phyloP scores from a whole-genome alignment of 371 early-diverging fungal species.

The Mucor sp. region DNA sequence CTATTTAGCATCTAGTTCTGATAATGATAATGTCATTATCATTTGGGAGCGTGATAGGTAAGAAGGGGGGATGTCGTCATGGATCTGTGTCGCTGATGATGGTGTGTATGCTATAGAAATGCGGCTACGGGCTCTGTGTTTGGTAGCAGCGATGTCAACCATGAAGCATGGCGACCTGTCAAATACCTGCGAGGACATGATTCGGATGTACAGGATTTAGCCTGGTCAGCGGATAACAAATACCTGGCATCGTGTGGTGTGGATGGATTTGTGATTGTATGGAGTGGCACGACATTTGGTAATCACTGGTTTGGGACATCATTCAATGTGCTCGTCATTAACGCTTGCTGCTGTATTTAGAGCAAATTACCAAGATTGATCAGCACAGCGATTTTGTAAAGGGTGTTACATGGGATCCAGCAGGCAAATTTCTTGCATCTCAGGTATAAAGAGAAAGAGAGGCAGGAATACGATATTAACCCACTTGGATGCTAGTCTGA shows the following conservation, averaged over 20 bases:
- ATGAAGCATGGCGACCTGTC: slow-evolving; percentile 80
- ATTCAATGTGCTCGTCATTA: not conserved
- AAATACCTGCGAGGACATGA: slow-evolving; percentile 89
- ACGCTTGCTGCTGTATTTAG: slow-evolving; percentile 30
- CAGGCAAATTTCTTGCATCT: slow-evolving; percentile 89
- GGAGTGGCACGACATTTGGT: slow-evolving; percentile 86
- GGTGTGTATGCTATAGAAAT: slow-evolving; percentile 23
- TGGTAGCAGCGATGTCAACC: slow-evolving; percentile 61
- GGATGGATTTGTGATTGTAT: slow-evolving; percentile 83
- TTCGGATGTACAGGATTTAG: slow-evolving; percentile 93
- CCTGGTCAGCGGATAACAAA: slow-evolving; percentile 90
- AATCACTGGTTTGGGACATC: not conserved
- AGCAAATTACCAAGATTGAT: slow-evolving; percentile 65
- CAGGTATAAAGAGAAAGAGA: slow-evolving; percentile 58
- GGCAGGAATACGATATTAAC: no score
- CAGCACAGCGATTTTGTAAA: slow-evolving; percentile 92
- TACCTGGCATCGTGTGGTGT: slow-evolving; percentile 93
- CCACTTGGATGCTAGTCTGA: slow-evolving; percentile 64
- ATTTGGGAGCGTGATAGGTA: slow-evolving; percentile 88
- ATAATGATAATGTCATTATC: slow-evolving; percentile 82
- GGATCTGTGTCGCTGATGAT: not conserved
- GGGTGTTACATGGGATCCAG: slow-evolving; percentile 96
- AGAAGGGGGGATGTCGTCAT: not conserved
- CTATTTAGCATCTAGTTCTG: slow-evolving; percentile 89
- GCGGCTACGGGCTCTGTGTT: slow-evolving; percentile 49